Percentiles rank a stretch among this genome's conserved stretches.
These are phyloP conservation scores for Laetiporus sulphureus DNA, from an alignment of 1,284 basidiomycete genomes.

Conservation along the genomic window DNA sequence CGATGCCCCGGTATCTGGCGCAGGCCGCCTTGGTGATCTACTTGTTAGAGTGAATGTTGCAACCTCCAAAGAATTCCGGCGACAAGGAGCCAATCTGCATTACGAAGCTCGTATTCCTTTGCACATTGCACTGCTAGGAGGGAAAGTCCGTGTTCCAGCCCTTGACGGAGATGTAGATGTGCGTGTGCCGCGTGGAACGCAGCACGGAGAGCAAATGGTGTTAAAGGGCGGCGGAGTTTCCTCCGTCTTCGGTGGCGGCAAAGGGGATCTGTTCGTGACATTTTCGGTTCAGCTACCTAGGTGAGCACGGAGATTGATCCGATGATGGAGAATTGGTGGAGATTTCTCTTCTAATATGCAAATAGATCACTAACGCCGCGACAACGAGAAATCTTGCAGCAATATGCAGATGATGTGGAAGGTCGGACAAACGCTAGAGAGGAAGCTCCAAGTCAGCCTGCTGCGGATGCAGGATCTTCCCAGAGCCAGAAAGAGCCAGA, in stretches of 20 bases:
- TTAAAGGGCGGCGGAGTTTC: conserved; percentile 86
- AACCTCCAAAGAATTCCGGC: conserved; percentile 79
- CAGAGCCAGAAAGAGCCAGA: too few relatives aligned
- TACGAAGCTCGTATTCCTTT: conserved; percentile 90
- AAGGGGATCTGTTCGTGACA: conserved; percentile 88
- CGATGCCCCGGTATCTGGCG: conserved; percentile 79
- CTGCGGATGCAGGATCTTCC: too few relatives aligned
- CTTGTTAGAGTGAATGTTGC: conserved; percentile 85
- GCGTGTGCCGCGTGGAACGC: conserved; percentile 88
- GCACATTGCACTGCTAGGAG: conserved; percentile 89
- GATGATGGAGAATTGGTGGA: conserved; percentile 5
- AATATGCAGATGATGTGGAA: conserved; percentile 91
- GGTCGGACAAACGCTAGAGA: conserved; percentile 42
- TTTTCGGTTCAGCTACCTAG: conserved; percentile 89
- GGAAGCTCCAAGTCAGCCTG: too few relatives aligned
- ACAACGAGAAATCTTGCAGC: conserved; percentile 84
- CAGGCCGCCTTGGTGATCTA: conserved; percentile 79
- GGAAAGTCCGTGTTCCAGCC: conserved; percentile 89
- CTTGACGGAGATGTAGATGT: conserved; percentile 96
- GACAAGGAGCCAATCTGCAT: conserved; percentile 91
- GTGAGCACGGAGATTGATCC: conserved; percentile 38
- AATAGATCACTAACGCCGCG: conserved; percentile 71
- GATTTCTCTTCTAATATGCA: conserved; percentile 13
- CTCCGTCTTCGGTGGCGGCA: conserved; percentile 57
- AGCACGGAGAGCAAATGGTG: conserved; percentile 96